These are phyloP conservation scores for Colletotrichum sp. DNA, from an alignment of 2,329 filamentous ascomycete species.

Conservation along the genomic window DNA sequence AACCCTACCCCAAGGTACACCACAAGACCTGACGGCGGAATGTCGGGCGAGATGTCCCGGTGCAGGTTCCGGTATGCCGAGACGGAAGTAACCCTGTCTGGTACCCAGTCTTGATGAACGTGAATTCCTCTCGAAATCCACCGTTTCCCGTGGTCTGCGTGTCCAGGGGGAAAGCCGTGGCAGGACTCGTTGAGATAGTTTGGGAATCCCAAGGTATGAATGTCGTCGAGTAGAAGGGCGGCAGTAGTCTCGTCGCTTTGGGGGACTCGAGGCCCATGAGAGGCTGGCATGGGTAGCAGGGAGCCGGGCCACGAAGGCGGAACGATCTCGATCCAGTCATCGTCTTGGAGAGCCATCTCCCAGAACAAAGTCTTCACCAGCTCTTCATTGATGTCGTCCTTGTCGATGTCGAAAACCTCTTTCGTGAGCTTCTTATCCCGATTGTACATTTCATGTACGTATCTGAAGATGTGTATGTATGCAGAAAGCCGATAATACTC, in stretches of 20 bases:
- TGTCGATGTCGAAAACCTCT: background rate
- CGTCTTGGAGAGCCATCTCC: background rate
- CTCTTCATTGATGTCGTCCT: background rate
- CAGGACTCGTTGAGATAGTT: background rate
- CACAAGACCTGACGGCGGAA: background rate
- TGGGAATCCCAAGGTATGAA: background rate
- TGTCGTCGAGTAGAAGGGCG: background rate
- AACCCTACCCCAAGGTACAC: background rate
- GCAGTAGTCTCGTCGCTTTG: background rate
- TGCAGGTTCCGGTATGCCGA: background rate
- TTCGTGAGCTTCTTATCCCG: background rate
- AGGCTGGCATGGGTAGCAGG: background rate
- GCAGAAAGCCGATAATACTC: background rate
- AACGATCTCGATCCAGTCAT: background rate
- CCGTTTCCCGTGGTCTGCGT: background rate
- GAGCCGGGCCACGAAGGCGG: background rate
- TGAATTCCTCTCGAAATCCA: background rate
- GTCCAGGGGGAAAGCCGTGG: background rate
- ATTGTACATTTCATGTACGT: background rate
- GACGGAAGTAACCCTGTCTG: background rate
- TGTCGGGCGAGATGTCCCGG: background rate
- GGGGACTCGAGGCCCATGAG: background rate
- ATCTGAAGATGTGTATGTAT: background rate
- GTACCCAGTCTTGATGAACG: background rate
- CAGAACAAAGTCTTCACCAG: background rate